Evolutionary conservation across 148 eudicot genomes (phyloP), one percentile per base, ranked within the genome.

Genomic region (Amaranthus hypochondriacus): DNA sequence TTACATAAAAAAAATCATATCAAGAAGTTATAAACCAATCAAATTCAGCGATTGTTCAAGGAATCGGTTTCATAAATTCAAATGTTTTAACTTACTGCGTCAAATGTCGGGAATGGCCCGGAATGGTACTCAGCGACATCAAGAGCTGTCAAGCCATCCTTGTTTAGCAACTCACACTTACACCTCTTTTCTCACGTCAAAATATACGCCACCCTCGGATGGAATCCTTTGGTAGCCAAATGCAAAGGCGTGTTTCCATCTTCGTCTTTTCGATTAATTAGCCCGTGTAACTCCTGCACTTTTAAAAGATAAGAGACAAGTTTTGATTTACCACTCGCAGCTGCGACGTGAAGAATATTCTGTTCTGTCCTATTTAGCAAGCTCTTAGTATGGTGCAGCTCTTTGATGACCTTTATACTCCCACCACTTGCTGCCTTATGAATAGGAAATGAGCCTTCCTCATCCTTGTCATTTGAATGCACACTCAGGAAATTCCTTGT

Each of bases 201-300:
- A 63, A 42, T 62, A 46, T 55, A 56, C 28, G 75, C 78, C 1
- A 70, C 79, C 72, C 64, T 72, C 4, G 79, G 76, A 48, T 75
- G 75, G 48, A 62, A 60, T 7, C 54, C 67, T 62, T 14, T 66
- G 42, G 82, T 50, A 21, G 82, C 82, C 59, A 80, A 80, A 66
- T 80, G 82, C 60, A 75, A 66, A 10, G 82, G 72, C n/a, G 83
- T 80, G 28, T 75, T 71, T 0, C 83, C 79, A 58, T 75, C 50
- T 9, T 52, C 58, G 11, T 80, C 79, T 66, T 66, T 80, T 14
- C 39, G n/a, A 71, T 80, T 75, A 44, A 66, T 58, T 0, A 80
- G 43, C 4, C 56, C 9, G 55, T 62, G 42, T 2, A 68, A 56
- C 63, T 73, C 64, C 28, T 0, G 9, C 2, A 11, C 5, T 11